phyloP scores from a whole-genome alignment of 352 stramenopile genomes.

The Phytophthora uliginosa region DNA sequence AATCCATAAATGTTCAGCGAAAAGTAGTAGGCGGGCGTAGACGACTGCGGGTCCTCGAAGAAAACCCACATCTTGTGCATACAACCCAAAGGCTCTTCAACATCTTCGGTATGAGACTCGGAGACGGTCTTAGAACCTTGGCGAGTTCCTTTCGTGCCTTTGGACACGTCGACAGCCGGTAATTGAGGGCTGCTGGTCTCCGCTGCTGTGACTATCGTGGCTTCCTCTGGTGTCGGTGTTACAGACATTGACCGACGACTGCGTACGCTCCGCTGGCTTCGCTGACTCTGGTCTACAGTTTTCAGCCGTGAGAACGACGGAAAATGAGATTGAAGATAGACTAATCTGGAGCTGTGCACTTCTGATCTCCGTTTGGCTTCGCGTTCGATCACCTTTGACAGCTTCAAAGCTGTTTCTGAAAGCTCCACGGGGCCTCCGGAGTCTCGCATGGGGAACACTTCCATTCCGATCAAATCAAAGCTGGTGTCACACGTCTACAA shows the following conservation, averaged over 20 bases:
- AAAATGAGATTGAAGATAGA: slow-evolving; percentile 45
- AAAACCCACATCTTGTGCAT: slow-evolving; percentile 55
- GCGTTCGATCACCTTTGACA: slow-evolving; percentile 76
- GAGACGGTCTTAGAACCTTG: slow-evolving; percentile 18
- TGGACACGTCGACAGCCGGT: neutral
- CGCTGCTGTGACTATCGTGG: neutral
- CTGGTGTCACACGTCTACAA: neutral
- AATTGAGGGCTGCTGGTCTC: slow-evolving; percentile 1
- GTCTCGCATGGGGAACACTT: slow-evolving; percentile 14
- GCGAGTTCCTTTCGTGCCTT: slow-evolving; percentile 10
- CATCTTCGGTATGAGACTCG: slow-evolving; percentile 7
- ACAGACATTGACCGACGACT: slow-evolving; percentile 37
- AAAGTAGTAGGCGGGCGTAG: slow-evolving; percentile 63
- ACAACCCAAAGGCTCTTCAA: slow-evolving; percentile 14
- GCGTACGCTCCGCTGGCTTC: slow-evolving; percentile 14
- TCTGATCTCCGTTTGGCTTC: slow-evolving; percentile 60
- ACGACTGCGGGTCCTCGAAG: slow-evolving; percentile 83
- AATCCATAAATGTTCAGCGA: slow-evolving; percentile 72
- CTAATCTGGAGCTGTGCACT: slow-evolving; percentile 37
- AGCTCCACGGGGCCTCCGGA: slow-evolving; percentile 38
- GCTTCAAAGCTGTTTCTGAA: slow-evolving; percentile 66
- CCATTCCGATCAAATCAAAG: neutral
- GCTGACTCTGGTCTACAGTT: slow-evolving; percentile 1
- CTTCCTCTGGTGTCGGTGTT: slow-evolving; percentile 36
- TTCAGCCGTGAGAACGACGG: slow-evolving; percentile 43